Conservation (phyloP, 805 yeast genomes). For the Starmerella bombi region DNA sequence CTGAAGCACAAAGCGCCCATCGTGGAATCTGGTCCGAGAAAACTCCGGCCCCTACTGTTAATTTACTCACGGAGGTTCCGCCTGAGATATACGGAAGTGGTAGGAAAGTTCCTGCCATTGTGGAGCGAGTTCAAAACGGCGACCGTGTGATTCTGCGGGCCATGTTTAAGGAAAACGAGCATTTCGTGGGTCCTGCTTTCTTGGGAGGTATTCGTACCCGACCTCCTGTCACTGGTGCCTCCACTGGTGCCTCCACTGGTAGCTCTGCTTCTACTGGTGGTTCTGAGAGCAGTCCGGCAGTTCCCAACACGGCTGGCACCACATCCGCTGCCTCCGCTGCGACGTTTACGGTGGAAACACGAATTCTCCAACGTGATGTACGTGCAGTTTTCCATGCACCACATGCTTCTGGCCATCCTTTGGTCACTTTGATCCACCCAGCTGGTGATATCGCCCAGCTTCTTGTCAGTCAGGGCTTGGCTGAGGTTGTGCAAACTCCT, state of each 20-base stretch:
- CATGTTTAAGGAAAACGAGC: conserved; percentile 36
- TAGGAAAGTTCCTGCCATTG: conserved; percentile 42
- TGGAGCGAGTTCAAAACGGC: conserved; percentile 67
- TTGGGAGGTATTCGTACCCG: conserved; percentile 68
- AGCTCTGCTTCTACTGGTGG: conserved; percentile 26
- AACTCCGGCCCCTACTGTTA: conserved; percentile 19
- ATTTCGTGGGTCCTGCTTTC: conserved; percentile 45
- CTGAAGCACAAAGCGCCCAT: conserved; percentile 38
- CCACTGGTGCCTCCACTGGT: conserved; percentile 28
- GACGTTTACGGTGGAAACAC: conserved; percentile 35
- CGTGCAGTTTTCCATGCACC: conserved; percentile 47
- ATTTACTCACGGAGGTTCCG: conserved; percentile 20
- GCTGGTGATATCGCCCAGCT: conserved; percentile 64
- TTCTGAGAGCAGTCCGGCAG: conserved; percentile 64
- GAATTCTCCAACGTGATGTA: conserved; percentile 46
- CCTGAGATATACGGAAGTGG: conserved; percentile 19
- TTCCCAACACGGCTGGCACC: conserved; percentile 32
- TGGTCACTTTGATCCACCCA: conserved; percentile 48
- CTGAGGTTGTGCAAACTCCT: conserved; percentile 72
- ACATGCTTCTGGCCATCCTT: conserved; percentile 30
- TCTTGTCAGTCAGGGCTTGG: conserved; percentile 56
- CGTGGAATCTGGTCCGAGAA: conserved; percentile 42
- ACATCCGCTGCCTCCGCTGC: neutral
- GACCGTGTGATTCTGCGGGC: conserved; percentile 59
- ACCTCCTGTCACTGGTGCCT: conserved; percentile 40